Evolutionary conservation across 768 basidiomycete genomes (phyloP).

Genomic region (Scleroderma bovista): DNA sequence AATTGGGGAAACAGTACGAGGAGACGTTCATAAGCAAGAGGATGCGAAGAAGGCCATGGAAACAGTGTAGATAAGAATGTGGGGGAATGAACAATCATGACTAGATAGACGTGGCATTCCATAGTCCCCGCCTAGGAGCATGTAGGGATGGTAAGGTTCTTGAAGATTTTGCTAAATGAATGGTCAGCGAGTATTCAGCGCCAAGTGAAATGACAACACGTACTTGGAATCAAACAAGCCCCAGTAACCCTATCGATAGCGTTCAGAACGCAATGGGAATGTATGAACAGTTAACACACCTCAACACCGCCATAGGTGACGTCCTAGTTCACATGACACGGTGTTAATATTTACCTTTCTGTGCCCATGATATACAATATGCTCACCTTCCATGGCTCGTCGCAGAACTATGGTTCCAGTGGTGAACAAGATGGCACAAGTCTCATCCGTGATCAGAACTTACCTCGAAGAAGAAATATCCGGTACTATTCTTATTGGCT

Average conservation of each 20-base stretch:
- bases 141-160: slow-evolving; percentile 60
- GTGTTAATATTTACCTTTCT: slow-evolving; percentile 5
- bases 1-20: not conserved
- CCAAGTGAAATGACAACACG: slow-evolving; percentile 10
- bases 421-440: not conserved
- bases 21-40: too few species aligned
- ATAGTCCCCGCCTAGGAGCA: slow-evolving; percentile 33
- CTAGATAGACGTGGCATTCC: not conserved
- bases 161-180: slow-evolving; percentile 60
- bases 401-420: slow-evolving; percentile 45
- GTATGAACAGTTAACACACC: slow-evolving; percentile 15
- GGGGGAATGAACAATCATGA: slow-evolving; percentile 6
- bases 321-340: slow-evolving; percentile 34
- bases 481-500: slow-evolving; percentile 63
- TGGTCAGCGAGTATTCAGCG: slow-evolving; percentile 4
- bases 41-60: too few species aligned
- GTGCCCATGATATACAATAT: not conserved
- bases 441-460: slow-evolving; percentile 3
- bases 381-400: slow-evolving; percentile 77
- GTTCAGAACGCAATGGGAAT: slow-evolving; percentile 1
- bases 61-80: not conserved
- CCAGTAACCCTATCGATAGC: slow-evolving; percentile 44
- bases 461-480: slow-evolving; percentile 87
- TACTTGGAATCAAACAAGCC: slow-evolving; percentile 60
- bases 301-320: slow-evolving; percentile 76